A percentile compares a stretch with the other conserved stretches of the same genome.
phyloP scores from a whole-genome alignment of 306 rosid species.

The Abrus precatorius region DNA sequence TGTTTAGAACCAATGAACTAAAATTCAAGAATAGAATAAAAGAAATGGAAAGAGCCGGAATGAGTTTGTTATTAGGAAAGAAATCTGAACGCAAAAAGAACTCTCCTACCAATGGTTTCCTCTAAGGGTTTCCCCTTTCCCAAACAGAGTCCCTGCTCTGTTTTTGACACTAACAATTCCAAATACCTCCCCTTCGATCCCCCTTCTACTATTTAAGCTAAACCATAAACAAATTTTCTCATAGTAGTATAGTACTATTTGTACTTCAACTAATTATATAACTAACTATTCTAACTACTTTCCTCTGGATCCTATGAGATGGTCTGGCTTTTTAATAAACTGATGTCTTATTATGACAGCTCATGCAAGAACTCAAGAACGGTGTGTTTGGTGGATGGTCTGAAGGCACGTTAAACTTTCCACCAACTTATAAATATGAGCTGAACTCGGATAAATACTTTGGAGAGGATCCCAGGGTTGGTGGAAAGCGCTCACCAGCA shows the following conservation, averaged over 20 bases:
- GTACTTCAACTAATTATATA: background rate
- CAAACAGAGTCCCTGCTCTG: too few species aligned
- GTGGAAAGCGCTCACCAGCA: conserved; percentile 86
- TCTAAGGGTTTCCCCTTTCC: too few species aligned
- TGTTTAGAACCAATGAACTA: too few species aligned
- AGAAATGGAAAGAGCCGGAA: too few species aligned
- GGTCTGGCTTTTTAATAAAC: conserved; percentile 39
- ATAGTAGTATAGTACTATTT: too few species aligned
- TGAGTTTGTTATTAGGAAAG: too few species aligned
- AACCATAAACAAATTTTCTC: background rate
- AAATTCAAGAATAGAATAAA: too few species aligned
- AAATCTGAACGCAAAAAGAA: too few species aligned
- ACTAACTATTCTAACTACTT: background rate
- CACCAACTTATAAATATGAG: conserved; percentile 95
- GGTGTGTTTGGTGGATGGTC: conserved; percentile 93
- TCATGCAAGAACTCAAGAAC: conserved; percentile 62
- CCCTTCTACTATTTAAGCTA: background rate
- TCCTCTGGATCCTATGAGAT: conserved; percentile 3
- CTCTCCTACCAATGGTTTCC: too few species aligned
- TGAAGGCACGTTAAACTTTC: conserved; percentile 81
- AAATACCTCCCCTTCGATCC: background rate
- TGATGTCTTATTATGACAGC: conserved; percentile 68
- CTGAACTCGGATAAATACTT: conserved; percentile 79
- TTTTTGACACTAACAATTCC: background rate
- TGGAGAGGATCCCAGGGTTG: conserved; percentile 80